Base-by-base conservation (phyloP, 495 filamentous ascomycete genomes). In the Lophiostoma macrostomum region DNA sequence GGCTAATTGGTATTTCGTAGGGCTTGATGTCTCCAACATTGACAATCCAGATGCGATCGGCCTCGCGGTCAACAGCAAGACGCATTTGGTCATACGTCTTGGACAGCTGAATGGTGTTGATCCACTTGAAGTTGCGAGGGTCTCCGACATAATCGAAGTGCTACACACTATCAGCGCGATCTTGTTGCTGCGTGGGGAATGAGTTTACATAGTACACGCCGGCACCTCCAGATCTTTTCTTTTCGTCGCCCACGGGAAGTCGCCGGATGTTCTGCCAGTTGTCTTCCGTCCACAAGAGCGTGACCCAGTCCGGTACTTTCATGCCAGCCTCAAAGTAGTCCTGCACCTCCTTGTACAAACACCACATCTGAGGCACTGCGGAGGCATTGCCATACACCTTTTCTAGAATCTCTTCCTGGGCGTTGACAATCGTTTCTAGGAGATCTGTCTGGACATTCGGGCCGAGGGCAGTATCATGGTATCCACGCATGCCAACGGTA, bases 1-100 rank as follows among this genome's bases (percentile, higher is more conserved):
- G 81, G 54, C 69, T 80, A 63, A 88, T 82, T 27, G 84, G 84
- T 23, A 85, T 73, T 67, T 86, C 84, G 5, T 84, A 69, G 4
- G 80, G 78, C 64, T 87, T 87, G 40, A 88, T 69, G 60, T 90
- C 85, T 29, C 86, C 85, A 19, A 90, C 78, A 58, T 88, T 90
- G 61, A 88, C 81, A 34, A 88, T 77, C 86, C 86, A 88, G 53
- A 88, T 85, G 24, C 79, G 71, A 43, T 80, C 73, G 3, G 86
- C 85, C 20, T 80, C 73, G 27, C 83, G 73, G 14, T 77, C 67
- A 50, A 84, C 77, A 0, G 86, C 76, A 27, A 81, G 71, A 62
- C 78, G 70, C 76, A 87, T 83, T 65, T 82, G 81, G 65, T 86
- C 80, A 41, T 74, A 73, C 4, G 81, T 84, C 69, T 84, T 83